Evolutionary conservation across 1,284 basidiomycete species (phyloP), one percentile per base, ranked within the genome.

Genomic region (Quambalaria eucalypti): DNA sequence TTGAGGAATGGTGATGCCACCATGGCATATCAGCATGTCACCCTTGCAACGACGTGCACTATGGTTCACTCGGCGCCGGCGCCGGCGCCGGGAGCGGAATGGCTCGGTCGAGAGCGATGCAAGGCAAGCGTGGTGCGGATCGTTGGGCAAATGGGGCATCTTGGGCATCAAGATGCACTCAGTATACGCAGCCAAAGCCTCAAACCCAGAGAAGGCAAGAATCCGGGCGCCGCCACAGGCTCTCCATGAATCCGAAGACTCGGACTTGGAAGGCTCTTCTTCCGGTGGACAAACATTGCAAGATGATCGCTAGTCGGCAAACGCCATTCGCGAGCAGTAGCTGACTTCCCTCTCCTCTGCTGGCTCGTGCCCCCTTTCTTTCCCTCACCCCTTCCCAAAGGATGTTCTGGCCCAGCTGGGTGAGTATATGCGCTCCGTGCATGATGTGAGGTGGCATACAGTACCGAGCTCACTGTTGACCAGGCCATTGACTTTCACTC

Each of bases 351-450:
- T 16, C 33, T 26, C 29, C 28, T 23, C 23, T 44, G 52, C 46
- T 49, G 33, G 19, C 9, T 7, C 9, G 21, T 40, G 23, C 51
- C 29, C 30, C 1, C 50, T 25, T 30, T 30, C 29, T 25, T 8
- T 30, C 30, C 26, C 44, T 40, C 38, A 28, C 26, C 36, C 14
- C 28, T 21, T n/a, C 21, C n/a, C 2, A 21, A 54, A 74, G 71
- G 72, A 74, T 51, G 61, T 74, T 36, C 71, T 74, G 26, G 71
- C 72, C 59, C 68, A 71, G 57, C 71, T 74, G 23, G 70, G 69
- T 69, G 59, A n/a, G 66, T 66, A 40, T 38, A 26, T 42, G 6
- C 2, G 25, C 50, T 42, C 42, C 9, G 8, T n/a, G 42, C 12
- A 23, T 44, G 42, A 44, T 10, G 16, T 21, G 30, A 49, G 12